Percentiles rank a stretch among this genome's conserved stretches.
Evolutionary conservation across 192 early-diverging fungal species (phyloP).

Genomic region (Radiomyces spectabilis): DNA sequence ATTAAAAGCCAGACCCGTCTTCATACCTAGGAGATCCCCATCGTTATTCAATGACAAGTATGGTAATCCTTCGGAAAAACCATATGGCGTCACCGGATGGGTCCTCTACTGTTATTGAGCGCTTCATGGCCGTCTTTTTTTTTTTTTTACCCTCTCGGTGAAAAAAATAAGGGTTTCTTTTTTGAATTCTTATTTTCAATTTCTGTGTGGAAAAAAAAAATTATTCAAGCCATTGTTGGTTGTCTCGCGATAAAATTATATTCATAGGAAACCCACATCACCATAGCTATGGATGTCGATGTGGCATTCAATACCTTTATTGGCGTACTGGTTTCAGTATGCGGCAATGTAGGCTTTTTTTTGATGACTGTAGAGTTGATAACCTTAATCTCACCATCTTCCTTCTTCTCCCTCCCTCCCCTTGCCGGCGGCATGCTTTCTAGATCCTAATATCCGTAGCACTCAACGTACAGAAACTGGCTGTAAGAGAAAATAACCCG

Average conservation of each 20-base stretch:
- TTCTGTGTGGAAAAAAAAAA: no score
- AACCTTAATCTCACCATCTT: not conserved
- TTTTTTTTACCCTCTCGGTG: not conserved
- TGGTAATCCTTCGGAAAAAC: no score
- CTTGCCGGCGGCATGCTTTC: no score
- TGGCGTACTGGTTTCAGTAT: conserved; percentile 54
- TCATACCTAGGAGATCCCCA: no score
- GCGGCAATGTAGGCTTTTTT: conserved; percentile 46
- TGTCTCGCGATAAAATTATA: no score
- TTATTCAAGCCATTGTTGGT: no score
- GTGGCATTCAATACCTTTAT: conserved; percentile 42
- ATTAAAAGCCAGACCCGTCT: no score
- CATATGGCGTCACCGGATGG: no score
- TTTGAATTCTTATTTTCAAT: no score
- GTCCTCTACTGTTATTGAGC: not conserved
- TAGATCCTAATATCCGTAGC: conserved; percentile 62
- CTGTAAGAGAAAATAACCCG: conserved; percentile 41
- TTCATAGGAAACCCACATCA: not conserved
- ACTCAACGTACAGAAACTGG: conserved; percentile 66
- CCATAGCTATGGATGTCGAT: conserved; percentile 4
- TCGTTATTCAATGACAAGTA: no score
- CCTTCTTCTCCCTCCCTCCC: no score
- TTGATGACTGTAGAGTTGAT: not conserved
- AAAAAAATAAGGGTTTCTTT: not conserved
- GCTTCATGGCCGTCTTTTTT: not conserved